phyloP scores from a whole-genome alignment of 768 basidiomycete species.

The Lentinula edodes region DNA sequence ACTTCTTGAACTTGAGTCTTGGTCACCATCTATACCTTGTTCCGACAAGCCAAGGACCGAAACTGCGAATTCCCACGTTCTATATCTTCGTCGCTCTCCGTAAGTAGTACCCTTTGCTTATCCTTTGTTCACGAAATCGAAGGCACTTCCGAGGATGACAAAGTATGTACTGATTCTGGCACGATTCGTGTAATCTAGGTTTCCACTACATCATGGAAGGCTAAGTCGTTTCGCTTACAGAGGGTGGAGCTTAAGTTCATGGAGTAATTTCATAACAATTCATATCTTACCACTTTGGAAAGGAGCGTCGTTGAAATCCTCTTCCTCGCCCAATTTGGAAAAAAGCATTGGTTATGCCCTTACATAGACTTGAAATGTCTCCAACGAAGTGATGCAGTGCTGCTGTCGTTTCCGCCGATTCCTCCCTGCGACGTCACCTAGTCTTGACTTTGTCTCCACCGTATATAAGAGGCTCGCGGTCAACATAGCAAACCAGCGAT shows the following conservation, averaged over 20 bases:
- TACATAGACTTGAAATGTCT: background rate
- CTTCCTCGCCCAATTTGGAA: background rate
- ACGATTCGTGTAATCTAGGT: background rate
- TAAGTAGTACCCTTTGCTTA: background rate
- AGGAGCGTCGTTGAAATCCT: background rate
- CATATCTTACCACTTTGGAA: background rate
- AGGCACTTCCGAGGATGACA: background rate
- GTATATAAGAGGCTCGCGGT: background rate
- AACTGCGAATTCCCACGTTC: background rate
- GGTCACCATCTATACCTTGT: no score
- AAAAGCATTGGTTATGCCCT: background rate
- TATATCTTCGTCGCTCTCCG: background rate
- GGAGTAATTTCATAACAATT: background rate
- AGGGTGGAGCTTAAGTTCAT: background rate
- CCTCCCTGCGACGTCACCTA: background rate
- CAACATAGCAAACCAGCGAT: background rate
- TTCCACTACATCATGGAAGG: background rate
- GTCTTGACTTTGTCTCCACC: background rate
- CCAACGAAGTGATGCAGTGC: background rate
- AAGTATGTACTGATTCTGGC: background rate
- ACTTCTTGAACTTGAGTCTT: no score
- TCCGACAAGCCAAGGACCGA: no score
- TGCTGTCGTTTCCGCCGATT: background rate
- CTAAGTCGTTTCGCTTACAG: background rate
- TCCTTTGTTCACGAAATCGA: background rate